These are phyloP conservation scores for Juglanconis oblonga DNA, from an alignment of 2,329 filamentous ascomycete species.

Conservation along the genomic window DNA sequence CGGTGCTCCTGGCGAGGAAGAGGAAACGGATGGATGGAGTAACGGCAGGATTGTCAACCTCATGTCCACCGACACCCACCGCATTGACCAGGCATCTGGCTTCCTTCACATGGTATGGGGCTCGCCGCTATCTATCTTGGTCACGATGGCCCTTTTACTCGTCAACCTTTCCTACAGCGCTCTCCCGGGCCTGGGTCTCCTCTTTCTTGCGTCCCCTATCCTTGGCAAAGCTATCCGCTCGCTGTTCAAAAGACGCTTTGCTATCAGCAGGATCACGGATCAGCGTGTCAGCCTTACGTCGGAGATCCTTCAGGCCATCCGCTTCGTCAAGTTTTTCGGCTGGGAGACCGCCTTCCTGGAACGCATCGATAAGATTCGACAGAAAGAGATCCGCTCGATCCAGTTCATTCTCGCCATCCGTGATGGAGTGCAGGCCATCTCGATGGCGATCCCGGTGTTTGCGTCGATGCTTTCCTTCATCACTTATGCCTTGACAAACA, in stretches of 20 bases:
- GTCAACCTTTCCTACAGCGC: slow-evolving; percentile 83
- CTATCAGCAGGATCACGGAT: slow-evolving; percentile 85
- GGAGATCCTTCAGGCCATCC: slow-evolving; percentile 80
- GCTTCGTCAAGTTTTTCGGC: slow-evolving; percentile 91
- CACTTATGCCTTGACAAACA: slow-evolving; percentile 62
- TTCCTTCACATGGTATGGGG: slow-evolving; percentile 83
- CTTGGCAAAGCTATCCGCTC: slow-evolving; percentile 70
- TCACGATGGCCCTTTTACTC: slow-evolving; percentile 72
- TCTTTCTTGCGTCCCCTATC: slow-evolving; percentile 70
- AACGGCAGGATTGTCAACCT: neutral
- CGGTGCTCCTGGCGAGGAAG: neutral
- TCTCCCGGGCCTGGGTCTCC: slow-evolving; percentile 77
- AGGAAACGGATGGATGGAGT: neutral
- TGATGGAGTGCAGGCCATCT: slow-evolving; percentile 74
- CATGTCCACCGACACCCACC: neutral
- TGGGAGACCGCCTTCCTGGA: slow-evolving; percentile 82
- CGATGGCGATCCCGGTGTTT: slow-evolving; percentile 80
- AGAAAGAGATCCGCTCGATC: slow-evolving; percentile 70
- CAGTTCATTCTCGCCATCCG: slow-evolving; percentile 74
- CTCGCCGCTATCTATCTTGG: slow-evolving; percentile 67
- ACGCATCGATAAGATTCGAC: slow-evolving; percentile 67
- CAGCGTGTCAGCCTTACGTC: slow-evolving; percentile 81
- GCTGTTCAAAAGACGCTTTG: slow-evolving; percentile 67
- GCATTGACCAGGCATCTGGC: neutral
- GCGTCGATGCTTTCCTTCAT: slow-evolving; percentile 90